Conservation (phyloP, 2,329 filamentous ascomycete genomes). For the Fusarium sp. region DNA sequence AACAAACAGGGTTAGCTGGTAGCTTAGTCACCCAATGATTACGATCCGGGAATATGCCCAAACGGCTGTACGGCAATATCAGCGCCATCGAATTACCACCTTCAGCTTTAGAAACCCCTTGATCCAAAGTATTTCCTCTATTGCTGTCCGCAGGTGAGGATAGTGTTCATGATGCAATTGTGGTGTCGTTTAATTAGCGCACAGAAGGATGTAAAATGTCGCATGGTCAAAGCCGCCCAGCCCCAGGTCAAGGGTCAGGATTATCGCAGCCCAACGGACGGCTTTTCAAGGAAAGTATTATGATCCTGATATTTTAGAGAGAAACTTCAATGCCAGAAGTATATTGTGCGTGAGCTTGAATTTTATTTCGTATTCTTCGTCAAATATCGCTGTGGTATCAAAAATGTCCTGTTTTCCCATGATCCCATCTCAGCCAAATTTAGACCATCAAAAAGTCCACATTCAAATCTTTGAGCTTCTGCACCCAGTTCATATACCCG, state of each 20-base stretch:
- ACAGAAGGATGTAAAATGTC: slow-evolving; percentile 6
- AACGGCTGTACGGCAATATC: not conserved
- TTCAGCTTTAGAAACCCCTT: not conserved
- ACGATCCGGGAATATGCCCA: not conserved
- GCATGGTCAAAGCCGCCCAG: slow-evolving; percentile 28
- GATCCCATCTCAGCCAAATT: slow-evolving; percentile 29
- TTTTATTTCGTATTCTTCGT: slow-evolving; percentile 11
- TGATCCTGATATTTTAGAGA: not conserved
- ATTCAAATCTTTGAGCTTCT: slow-evolving; percentile 55
- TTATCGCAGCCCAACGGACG: slow-evolving; percentile 7
- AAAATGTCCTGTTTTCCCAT: slow-evolving; percentile 33
- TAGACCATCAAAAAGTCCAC: slow-evolving; percentile 53
- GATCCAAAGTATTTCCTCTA: not conserved
- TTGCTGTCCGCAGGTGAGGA: no score
- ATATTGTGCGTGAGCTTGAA: not conserved
- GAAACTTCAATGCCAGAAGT: not conserved
- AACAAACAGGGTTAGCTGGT: not conserved
- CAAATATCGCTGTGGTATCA: slow-evolving; percentile 33
- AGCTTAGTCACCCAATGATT: slow-evolving; percentile 7
- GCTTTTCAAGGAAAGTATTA: not conserved
- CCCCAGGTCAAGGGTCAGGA: slow-evolving; percentile 6
- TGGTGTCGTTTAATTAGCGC: not conserved
- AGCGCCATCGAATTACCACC: not conserved
- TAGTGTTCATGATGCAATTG: not conserved
- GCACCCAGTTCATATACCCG: slow-evolving; percentile 54